Evolutionary conservation across 129 eudicot species (phyloP), one percentile per base, ranked within the genome.

Genomic region (Flaveria bidentis): DNA sequence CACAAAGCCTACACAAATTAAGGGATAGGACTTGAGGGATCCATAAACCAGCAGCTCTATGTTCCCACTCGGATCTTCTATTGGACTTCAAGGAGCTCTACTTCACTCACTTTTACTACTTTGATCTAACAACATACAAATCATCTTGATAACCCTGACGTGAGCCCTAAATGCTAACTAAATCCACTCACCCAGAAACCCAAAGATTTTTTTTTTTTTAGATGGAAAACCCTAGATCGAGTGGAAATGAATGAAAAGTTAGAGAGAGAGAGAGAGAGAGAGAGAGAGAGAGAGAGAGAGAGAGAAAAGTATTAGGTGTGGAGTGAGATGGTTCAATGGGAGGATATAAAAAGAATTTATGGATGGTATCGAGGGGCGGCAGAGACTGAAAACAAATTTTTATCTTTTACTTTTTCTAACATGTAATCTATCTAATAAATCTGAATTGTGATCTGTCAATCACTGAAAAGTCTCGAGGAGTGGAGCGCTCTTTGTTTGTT

Each of bases 81-180:
- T 88, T 88, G 93, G 90, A 88, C 87, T 88, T 86, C 82, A 88
- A 86, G 88, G 90, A 88, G 93, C 93, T 88, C 88, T 75, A 86
- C 85, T 63, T 80, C 14, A 56, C 39, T 33, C 7, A 33, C 39
- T 0, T 33, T 6, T 33, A 4, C 39, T 33, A 4, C 39, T 33
- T 33, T 33, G 39, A 33, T 33, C 7, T 33, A 33, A 33, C 39
- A 33, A 33, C 39, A 4, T 33, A 33, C 7, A 33, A 33, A 33
- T 33, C 1, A 33, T 33, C 33, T 28, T 28, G 4, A 4, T 28
- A 2, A 28, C 7, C 39, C 39, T 33, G 39, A 33, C 39, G 39
- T 33, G 39, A 33, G 39, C 39, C 39, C 39, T 33, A 33, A 33
- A 33, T 23, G 1, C 26, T 23, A 23, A 23, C 26, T 28, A 4